phyloP scores from a whole-genome alignment of 73 alveolate species.

The Paramecium tetraurelia region DNA sequence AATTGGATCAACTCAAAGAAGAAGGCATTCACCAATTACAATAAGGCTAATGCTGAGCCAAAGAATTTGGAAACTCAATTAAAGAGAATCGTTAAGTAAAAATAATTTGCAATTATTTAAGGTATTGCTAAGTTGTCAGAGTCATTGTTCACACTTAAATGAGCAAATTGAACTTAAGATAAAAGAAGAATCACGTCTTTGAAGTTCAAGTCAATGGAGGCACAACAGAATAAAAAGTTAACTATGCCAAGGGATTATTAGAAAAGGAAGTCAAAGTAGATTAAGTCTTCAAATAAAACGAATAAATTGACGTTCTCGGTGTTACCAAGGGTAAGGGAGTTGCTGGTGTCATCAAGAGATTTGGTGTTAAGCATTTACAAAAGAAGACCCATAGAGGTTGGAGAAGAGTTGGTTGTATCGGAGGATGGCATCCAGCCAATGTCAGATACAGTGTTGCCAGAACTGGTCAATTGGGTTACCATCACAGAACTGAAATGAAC shows the following conservation, averaged over 20 bases:
- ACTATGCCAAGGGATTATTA: slow-evolving; percentile 91
- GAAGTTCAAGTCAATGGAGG: slow-evolving; percentile 99
- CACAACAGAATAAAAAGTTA: slow-evolving; percentile 86
- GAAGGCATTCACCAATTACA: slow-evolving; percentile 99
- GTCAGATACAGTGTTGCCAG: slow-evolving; percentile 99
- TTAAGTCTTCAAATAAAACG: slow-evolving; percentile 96
- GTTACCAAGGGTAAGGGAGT: slow-evolving; percentile 99
- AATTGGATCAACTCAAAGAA: slow-evolving; percentile 94
- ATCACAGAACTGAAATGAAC: slow-evolving; percentile 99
- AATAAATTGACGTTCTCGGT: slow-evolving; percentile 97
- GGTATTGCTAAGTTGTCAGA: slow-evolving; percentile 98
- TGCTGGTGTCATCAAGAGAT: slow-evolving; percentile 99
- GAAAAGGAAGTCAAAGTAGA: slow-evolving; percentile 97
- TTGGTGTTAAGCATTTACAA: slow-evolving; percentile 98
- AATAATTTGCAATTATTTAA: not conserved
- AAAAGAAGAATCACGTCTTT: slow-evolving; percentile 98
- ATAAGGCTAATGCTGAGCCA: slow-evolving; percentile 84
- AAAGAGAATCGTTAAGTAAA: slow-evolving; percentile 77
- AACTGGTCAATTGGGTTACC: slow-evolving; percentile 99
- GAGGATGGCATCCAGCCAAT: slow-evolving; percentile 99
- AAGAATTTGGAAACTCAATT: slow-evolving; percentile 85
- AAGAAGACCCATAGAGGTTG: slow-evolving; percentile 99
- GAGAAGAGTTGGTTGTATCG: slow-evolving; percentile 99
- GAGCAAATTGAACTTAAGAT: slow-evolving; percentile 91
- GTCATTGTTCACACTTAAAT: slow-evolving; percentile 98